Evolutionary conservation across 75 land plant species (phyloP).

Genomic region (Pseudotsuga menziesii): DNA sequence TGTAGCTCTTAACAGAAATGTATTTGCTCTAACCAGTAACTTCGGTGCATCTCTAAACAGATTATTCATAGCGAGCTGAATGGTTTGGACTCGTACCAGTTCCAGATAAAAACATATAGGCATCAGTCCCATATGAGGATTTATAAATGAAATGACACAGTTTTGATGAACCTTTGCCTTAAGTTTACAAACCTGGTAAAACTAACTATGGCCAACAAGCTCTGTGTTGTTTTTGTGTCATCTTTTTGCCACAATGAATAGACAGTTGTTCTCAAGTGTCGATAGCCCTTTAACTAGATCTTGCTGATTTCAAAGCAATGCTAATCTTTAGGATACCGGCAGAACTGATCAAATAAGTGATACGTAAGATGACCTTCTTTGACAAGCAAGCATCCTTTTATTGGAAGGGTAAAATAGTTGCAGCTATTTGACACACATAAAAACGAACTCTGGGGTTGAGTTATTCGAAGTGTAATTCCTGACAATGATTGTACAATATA

Average conservation of each 20-base stretch:
- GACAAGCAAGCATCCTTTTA: background rate
- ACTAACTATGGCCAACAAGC: background rate
- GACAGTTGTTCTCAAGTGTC: background rate
- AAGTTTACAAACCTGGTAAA: background rate
- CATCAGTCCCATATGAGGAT: background rate
- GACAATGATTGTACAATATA: background rate
- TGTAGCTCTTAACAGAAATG: background rate
- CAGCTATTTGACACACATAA: background rate
- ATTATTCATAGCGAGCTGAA: no score
- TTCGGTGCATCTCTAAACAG: no score
- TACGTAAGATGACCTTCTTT: background rate
- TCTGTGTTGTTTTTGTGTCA: background rate
- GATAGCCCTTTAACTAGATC: background rate
- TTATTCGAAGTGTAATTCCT: background rate
- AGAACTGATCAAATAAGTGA: background rate
- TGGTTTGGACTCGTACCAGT: background rate
- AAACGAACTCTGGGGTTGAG: background rate
- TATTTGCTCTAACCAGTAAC: background rate
- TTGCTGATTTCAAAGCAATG: background rate
- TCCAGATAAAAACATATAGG: background rate
- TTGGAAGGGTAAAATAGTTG: background rate
- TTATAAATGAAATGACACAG: background rate
- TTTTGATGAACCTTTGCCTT: background rate
- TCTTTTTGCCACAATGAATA: background rate
- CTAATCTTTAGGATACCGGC: background rate